Evolutionary conservation across 2,329 filamentous ascomycete genomes (phyloP).

Genomic region (Alternaria conjuncta): DNA sequence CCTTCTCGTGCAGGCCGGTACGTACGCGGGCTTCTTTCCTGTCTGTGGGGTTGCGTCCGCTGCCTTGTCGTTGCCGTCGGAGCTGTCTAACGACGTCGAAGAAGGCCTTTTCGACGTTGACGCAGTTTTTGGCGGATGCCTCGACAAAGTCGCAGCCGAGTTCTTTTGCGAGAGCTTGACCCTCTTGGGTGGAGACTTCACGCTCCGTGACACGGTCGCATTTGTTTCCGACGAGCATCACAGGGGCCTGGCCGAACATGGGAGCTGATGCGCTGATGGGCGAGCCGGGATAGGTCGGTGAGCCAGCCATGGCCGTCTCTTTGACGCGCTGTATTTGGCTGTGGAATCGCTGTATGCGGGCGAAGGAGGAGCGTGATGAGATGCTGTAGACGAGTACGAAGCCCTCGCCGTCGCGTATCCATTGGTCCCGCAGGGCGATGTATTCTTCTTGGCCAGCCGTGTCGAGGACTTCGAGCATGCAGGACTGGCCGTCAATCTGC

Average conservation of each 20-base stretch:
- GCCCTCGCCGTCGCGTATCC: conserved; percentile 97
- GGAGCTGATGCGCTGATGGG: conserved; percentile 63
- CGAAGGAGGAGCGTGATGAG: conserved; percentile 93
- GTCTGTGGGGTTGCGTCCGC: conserved; percentile 25
- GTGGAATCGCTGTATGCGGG: conserved; percentile 93
- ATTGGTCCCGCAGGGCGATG: conserved; percentile 93
- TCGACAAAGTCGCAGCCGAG: conserved; percentile 96
- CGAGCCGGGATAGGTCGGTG: conserved; percentile 77
- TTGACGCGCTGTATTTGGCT: conserved; percentile 97
- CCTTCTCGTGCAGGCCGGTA: conserved; percentile 23
- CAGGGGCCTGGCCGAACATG: conserved; percentile 74
- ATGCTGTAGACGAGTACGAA: conserved; percentile 99
- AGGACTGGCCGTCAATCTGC: conserved; percentile 90
- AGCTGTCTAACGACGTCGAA: conserved; percentile 95
- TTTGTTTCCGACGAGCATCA: conserved; percentile 99
- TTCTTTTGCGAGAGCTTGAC: conserved; percentile 87
- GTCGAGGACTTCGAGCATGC: conserved; percentile 97
- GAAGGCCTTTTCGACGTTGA: conserved; percentile 98
- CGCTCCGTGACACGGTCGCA: conserved; percentile 95
- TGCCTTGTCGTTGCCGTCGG: conserved; percentile 72
- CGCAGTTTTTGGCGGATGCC: conserved; percentile 95
- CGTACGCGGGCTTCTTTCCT: conserved; percentile 20
- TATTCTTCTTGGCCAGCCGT: conserved; percentile 99
- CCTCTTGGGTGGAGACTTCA: conserved; percentile 96
- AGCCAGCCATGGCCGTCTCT: conserved; percentile 77